Percentiles rank a stretch among this genome's conserved stretches.
These are phyloP conservation scores for Xylaria grammica DNA, from an alignment of 495 filamentous ascomycete species.

Conservation along the genomic window DNA sequence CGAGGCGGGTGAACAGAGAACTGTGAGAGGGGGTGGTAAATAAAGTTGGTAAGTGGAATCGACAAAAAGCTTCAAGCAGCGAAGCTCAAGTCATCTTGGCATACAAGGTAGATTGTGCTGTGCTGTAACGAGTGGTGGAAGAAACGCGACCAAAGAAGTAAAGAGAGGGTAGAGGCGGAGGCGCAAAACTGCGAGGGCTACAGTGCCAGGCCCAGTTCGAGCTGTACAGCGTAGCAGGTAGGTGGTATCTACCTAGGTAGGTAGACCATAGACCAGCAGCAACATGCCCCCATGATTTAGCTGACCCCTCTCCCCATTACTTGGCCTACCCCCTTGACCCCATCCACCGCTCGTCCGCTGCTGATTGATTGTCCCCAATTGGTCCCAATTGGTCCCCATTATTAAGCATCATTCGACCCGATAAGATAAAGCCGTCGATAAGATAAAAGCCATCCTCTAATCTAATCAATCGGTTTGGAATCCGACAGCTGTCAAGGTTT, in stretches of 20 bases:
- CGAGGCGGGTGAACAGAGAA: slow-evolving; percentile 9
- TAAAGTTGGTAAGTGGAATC: slow-evolving; percentile 23
- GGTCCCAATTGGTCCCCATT: slow-evolving; percentile 29
- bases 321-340: slow-evolving; percentile 14
- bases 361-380: slow-evolving; percentile 19
- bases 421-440: slow-evolving; percentile 38
- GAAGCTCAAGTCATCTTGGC: slow-evolving; percentile 40
- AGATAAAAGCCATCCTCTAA: not conserved
- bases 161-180: slow-evolving; percentile 25
- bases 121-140: slow-evolving; percentile 23
- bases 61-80: slow-evolving; percentile 34
- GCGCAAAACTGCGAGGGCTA: slow-evolving; percentile 34
- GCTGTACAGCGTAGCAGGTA: slow-evolving; percentile 20
- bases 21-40: slow-evolving; percentile 21
- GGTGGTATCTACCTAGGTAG: too few relatives aligned
- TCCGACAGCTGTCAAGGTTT: not conserved
- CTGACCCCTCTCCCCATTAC: slow-evolving; percentile 30
- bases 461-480: not conserved
- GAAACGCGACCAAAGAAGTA: slow-evolving; percentile 26
- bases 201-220: slow-evolving; percentile 16
- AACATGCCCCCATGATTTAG: slow-evolving; percentile 16
- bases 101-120: slow-evolving; percentile 24
- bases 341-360: slow-evolving; percentile 22
- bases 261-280: too few relatives aligned
- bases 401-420: slow-evolving; percentile 28